Percentiles rank a stretch among this genome's conserved stretches.
Evolutionary conservation across 2,329 filamentous ascomycete genomes (phyloP).

Genomic region (Aspergillus novoparasiticus): DNA sequence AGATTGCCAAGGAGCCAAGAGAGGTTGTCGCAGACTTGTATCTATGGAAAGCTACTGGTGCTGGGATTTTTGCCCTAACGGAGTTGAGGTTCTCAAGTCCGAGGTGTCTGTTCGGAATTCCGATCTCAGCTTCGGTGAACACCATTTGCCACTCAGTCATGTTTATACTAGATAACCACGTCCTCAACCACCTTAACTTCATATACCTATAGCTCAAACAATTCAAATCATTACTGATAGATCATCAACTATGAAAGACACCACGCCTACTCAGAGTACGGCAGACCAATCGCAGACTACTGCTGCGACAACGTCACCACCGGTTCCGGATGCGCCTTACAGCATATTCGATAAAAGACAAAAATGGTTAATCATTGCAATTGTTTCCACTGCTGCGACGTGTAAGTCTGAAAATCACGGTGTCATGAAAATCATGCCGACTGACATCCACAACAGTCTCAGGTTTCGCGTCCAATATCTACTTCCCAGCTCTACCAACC

Average conservation of each 20-base stretch:
- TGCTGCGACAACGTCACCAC: background rate
- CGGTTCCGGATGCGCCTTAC: conserved; percentile 36
- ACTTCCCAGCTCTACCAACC: conserved; percentile 48
- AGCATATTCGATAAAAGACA: conserved; percentile 56
- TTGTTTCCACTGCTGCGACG: conserved; percentile 55
- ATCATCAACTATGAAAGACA: background rate
- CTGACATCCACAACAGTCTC: conserved; percentile 32
- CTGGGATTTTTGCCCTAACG: background rate
- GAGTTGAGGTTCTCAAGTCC: conserved; percentile 9
- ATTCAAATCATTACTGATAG: background rate
- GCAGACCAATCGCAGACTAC: background rate
- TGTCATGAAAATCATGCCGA: background rate
- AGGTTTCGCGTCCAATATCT: conserved; percentile 50
- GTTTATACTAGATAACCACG: background rate
- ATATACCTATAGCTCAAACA: background rate
- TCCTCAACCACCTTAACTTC: too few relatives aligned
- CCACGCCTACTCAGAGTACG: background rate
- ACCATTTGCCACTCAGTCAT: background rate
- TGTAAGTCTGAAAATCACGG: conserved; percentile 37
- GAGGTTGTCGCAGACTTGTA: background rate
- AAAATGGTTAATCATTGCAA: conserved; percentile 50
- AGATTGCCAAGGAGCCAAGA: background rate
- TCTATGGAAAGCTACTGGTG: background rate
- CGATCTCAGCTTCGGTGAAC: background rate
- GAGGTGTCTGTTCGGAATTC: background rate